Evolutionary conservation across 2,329 filamentous ascomycete genomes (phyloP).

Genomic region (Paracoccidioides brasiliensis): DNA sequence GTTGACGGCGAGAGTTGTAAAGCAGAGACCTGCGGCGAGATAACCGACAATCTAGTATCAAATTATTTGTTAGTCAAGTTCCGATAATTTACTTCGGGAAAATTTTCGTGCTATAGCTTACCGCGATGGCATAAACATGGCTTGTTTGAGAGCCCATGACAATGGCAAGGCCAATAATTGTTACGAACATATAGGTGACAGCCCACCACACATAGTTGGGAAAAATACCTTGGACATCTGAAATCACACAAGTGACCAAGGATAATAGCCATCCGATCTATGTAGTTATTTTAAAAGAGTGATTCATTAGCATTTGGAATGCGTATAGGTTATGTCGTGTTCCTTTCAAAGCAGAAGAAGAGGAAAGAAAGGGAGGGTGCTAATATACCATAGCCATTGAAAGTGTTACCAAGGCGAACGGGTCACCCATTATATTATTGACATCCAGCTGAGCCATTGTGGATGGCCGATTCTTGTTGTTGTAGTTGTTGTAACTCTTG

Average conservation of each 20-base stretch:
- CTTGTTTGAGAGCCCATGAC: conserved; percentile 75
- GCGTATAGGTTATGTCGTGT: neutral
- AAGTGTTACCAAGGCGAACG: conserved; percentile 85
- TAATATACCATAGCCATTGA: conserved; percentile 76
- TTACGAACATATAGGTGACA: conserved; percentile 69
- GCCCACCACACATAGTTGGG: conserved; percentile 91
- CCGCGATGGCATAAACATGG: conserved; percentile 80
- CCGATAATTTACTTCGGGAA: neutral
- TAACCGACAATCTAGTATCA: conserved; percentile 62
- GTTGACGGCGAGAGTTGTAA: conserved; percentile 78
- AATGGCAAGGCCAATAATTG: conserved; percentile 65
- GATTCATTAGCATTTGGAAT: neutral
- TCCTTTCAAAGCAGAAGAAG: neutral
- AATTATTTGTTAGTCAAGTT: neutral
- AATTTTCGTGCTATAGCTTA: conserved; percentile 26
- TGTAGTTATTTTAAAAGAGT: conserved; percentile 4
- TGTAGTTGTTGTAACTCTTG: neutral
- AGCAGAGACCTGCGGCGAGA: conserved; percentile 66
- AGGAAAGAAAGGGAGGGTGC: conserved; percentile 14
- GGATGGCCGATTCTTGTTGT: conserved; percentile 22
- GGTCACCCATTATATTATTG: conserved; percentile 88
- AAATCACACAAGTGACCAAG: conserved; percentile 74
- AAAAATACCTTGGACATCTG: conserved; percentile 45
- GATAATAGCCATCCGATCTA: conserved; percentile 93
- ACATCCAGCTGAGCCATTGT: conserved; percentile 50